A percentile compares a stretch with the other conserved stretches of the same genome.
Conservation (phyloP, 2,329 filamentous ascomycete species). For the Talaromyces piceae region DNA sequence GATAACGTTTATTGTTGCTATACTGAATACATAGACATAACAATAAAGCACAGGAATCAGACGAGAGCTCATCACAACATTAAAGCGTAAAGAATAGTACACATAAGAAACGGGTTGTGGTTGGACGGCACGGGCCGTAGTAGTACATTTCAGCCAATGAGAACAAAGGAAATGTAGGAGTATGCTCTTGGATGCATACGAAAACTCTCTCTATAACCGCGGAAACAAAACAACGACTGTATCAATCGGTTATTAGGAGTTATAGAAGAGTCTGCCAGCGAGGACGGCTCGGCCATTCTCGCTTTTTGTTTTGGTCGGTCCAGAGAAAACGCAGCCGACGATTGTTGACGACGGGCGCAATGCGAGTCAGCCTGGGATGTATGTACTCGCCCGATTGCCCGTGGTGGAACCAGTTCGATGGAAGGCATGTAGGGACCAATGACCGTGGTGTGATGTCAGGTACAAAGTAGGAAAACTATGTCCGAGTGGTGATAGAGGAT, state of each 20-base stretch:
- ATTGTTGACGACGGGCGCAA: neutral
- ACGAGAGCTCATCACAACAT: neutral
- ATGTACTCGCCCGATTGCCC: neutral
- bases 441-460: neutral
- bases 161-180: neutral
- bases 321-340: neutral
- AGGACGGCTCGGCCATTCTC: neutral
- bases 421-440: neutral
- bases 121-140: neutral
- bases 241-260: neutral
- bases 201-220: neutral
- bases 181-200: neutral
- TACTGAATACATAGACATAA: neutral
- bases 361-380: too few species aligned
- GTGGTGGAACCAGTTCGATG: neutral
- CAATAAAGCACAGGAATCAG: neutral
- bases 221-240: neutral
- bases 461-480: neutral
- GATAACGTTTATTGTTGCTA: neutral
- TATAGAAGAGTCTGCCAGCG: neutral
- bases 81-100: neutral
- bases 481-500: slow-evolving; percentile 1
- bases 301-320: neutral
- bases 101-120: neutral
- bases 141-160: neutral